Base-by-base conservation (phyloP, 257 asterid genomes). In the Nicotiana noctiflora region DNA sequence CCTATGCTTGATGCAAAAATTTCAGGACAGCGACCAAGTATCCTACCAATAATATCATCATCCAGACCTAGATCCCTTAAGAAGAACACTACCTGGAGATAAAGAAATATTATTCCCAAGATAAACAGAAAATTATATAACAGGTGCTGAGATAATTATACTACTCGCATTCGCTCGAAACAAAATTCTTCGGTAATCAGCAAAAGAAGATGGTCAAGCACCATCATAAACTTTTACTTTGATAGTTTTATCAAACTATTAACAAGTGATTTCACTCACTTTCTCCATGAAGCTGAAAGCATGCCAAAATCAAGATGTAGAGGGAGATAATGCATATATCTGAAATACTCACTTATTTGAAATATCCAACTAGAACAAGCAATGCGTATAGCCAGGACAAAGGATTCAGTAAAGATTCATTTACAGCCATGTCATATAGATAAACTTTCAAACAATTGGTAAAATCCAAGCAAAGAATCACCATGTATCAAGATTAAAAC, bases 21-120 rank as follows among this genome's bases (percentile, higher is more conserved):
- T 86, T 95, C 99, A 53, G 99, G 99, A 82, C 99, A 91, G 21
- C 98, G 98, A 80, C 77, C 81, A 68, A 95, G 86, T 64, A 91
- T 92, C 83, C 85, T 83, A 70, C 91, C 87, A 82, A 93, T 86
- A 51, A 87, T 88, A 83, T 86, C 96, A 65, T 91, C 93, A 49
- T 91, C 91, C 83, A 95, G 88, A 29, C 92, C 99, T 46, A 91
- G 86, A 77, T 89, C 92, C 88, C 89, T 87, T 84, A 95, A 88
- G 91, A 93, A 92, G 82, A 85, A 80, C 68, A 92, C 86, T 82
- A 93, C 93, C 98, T 95, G 90, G 61, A 81, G 80, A 84, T 40
- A 10, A 34, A 31, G 56, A 72, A 49, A 7, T 72, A 72, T 72
- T 72, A 23, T 56, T 72, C 78, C 61, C 78, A 23, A 4, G 13